Evolutionary conservation across 1,284 basidiomycete species (phyloP).

Genomic region (Ganoderma lingzhi): DNA sequence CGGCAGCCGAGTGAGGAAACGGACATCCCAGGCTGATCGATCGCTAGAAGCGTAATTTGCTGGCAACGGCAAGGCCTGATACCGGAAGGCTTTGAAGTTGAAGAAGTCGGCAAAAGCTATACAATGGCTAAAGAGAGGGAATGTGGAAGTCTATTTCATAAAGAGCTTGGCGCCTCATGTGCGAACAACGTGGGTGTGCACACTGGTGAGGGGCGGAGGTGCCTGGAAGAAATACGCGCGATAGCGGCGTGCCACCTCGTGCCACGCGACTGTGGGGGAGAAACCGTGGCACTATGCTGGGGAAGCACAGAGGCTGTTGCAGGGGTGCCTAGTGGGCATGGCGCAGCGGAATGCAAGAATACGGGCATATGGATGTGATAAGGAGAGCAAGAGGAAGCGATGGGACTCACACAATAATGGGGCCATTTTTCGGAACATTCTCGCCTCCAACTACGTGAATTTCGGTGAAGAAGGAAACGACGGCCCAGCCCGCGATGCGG

Average conservation of each 20-base stretch:
- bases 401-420: slow-evolving; percentile 83
- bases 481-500: slow-evolving; percentile 73
- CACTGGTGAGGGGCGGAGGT: background rate
- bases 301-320: background rate
- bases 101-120: background rate
- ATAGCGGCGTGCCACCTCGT: slow-evolving; percentile 15
- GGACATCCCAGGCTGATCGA: background rate
- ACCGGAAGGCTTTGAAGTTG: background rate
- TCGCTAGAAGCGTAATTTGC: slow-evolving; percentile 7
- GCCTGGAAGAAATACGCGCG: slow-evolving; percentile 11
- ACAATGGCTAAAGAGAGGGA: slow-evolving; percentile 2
- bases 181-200: background rate
- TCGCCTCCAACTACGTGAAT: slow-evolving; percentile 86
- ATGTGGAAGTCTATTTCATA: background rate
- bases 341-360: background rate
- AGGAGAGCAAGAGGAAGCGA: background rate
- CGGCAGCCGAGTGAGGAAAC: background rate
- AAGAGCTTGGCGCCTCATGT: slow-evolving; percentile 9
- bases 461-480: slow-evolving; percentile 88
- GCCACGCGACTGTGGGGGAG: slow-evolving; percentile 14
- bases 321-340: background rate
- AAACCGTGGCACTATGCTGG: slow-evolving; percentile 5
- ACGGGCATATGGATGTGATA: background rate
- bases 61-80: slow-evolving; percentile 8
- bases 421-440: slow-evolving; percentile 85